Conservation (phyloP, 441 rosid species). For the Erodium moschatum region DNA sequence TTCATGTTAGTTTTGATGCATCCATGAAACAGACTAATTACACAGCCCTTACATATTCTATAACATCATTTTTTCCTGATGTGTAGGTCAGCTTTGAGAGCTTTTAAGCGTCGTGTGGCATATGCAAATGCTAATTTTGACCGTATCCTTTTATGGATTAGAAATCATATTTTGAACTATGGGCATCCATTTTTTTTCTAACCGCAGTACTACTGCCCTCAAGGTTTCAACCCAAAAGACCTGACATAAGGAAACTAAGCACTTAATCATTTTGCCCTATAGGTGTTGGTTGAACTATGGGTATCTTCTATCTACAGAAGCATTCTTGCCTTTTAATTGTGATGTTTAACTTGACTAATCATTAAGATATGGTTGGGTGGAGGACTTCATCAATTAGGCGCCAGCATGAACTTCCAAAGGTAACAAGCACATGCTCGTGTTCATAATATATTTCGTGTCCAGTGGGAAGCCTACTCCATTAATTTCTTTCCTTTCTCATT, state of each 20-base stretch:
- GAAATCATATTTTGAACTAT: constrained; percentile 6
- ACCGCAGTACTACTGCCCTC: neutral
- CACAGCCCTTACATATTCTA: constrained; percentile 11
- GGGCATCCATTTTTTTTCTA: neutral
- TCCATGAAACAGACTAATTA: constrained; percentile 8
- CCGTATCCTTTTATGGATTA: constrained; percentile 49
- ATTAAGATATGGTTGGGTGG: constrained; percentile 83
- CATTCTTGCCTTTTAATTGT: constrained; percentile 13
- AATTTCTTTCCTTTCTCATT: constrained; percentile 29
- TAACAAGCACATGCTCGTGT: constrained; percentile 2
- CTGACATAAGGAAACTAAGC: neutral
- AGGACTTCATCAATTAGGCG: constrained; percentile 87
- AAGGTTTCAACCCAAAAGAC: neutral
- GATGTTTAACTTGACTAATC: constrained; percentile 34
- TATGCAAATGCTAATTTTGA: constrained; percentile 84
- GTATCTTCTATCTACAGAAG: constrained; percentile 13
- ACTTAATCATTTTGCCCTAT: neutral
- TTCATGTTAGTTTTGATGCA: constrained; percentile 56
- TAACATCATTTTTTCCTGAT: constrained; percentile 23
- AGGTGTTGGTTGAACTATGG: neutral
- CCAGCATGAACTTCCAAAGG: constrained; percentile 79
- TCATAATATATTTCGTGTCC: neutral
- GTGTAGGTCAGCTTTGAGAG: constrained; percentile 67
- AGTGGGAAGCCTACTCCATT: constrained; percentile 3
- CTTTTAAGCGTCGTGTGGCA: constrained; percentile 81